Evolutionary conservation across 352 stramenopile species (phyloP), one percentile per base, ranked within the genome.

Genomic region (Globisporangium emineosum): DNA sequence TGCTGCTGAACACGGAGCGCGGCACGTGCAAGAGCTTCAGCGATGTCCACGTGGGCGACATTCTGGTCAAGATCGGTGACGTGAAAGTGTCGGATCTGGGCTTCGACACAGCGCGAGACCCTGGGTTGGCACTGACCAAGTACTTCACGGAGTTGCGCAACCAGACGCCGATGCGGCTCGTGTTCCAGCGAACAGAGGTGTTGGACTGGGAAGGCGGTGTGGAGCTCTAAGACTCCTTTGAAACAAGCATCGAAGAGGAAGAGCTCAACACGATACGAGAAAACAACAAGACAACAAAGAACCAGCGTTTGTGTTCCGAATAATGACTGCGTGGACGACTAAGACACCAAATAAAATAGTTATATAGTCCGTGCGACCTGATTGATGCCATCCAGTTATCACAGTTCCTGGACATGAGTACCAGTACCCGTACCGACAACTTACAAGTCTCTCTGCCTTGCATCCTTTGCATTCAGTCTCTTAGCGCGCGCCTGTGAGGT

Each of bases 1-100:
- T 91, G 82, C 71, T 91, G 51, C 75, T 91, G 27, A 84, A 91
- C 66, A 91, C 82, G 56, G 82, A 91, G 37, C 79, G 82, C 40
- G 79, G 75, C 47, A 89, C 79, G 42, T 91, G 82, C 68, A 70
- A 68, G 35, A 88, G 75, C 59, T 91, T 91, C 62, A 65, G 69
- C n/a, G 40, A 83, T 32, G 78, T 91, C 5, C 82, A 72, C 23
- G 72, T 87, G 9, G 82, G 82, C 13, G 82, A 91, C 55, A 78
- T 91, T 32, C 49, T 91, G 12, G 82, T 91, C 64, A 68, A 83
- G 37, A 76, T 91, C 17, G 82, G 78, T 37, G 75, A 81, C 60
- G 67, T 63, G 2, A 71, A 85, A 49, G 73, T 91, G 15, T 88
- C 79, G 32, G 82, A 89, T n/a, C 69, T 91, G n/a, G 74, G 77